Evolutionary conservation across 1,284 basidiomycete genomes (phyloP), one percentile per base, ranked within the genome.

Genomic region (Mycena citricolor): DNA sequence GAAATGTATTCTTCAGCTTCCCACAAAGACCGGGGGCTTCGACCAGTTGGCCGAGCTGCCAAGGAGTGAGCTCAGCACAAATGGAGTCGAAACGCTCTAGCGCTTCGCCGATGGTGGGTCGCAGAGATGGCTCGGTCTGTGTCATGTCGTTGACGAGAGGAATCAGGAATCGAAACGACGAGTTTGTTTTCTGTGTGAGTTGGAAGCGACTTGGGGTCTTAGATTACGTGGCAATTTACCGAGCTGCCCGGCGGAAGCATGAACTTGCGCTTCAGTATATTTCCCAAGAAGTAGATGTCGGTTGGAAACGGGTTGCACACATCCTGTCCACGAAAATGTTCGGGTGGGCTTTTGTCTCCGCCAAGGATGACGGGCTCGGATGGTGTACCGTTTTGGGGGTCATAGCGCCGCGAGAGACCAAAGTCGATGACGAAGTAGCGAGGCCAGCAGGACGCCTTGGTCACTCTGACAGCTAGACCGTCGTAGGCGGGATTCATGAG

Each of bases 261-360:
- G 13, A 32, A 32, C 8, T 32, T 8, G 8, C 31, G 31, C 21
- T 14, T 8, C 14, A 42, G 19, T 21, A 38, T 12, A 20, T 67
- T 66, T 0, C 68, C 68, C 5, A 65, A 44, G 34, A 60, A 63
- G 42, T 63, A 69, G 1, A 69, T 44, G 36, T 69, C 68, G 5
- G 63, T 66, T 0, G 57, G 57, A 32, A 67, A 69, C 0, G 67
- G 64, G 35, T 68, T 44, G 35, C 35, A 25, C 8, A n/a, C n/a
- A n/a, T 8, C 8, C 16, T 34, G 16, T 1, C 33, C 38, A 23
- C 56, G 54, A n/a, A n/a, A n/a, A 29, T 59, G 61, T 20, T 45
- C 44, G 11, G 44, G 44, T 14, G 31, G 33, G 8, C 37, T 32
- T 21, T 45, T 31, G 30, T 45, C 44, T 12, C 44, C 44, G 4